Evolutionary conservation across 2,329 filamentous ascomycete genomes (phyloP).

Genomic region (Bimuria novae-zelandiae): DNA sequence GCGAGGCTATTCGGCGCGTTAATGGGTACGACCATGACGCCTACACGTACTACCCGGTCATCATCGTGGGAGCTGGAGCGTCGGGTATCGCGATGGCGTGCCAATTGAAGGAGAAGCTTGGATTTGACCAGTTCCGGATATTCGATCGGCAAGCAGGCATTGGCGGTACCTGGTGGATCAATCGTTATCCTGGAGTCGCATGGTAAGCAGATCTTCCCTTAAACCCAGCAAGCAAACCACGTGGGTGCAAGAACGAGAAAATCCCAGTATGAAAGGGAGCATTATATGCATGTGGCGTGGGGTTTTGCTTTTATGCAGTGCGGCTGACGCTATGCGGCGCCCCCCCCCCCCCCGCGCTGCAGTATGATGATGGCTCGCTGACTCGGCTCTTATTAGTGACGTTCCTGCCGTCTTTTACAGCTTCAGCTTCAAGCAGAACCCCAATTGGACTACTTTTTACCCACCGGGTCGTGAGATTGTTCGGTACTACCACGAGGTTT

Average conservation of each 20-base stretch:
- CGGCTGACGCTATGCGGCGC: slow-evolving; percentile 12
- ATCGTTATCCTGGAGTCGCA: slow-evolving; percentile 59
- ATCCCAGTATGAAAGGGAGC: too few relatives aligned
- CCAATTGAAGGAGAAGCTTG: slow-evolving; percentile 61
- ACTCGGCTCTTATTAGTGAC: slow-evolving; percentile 29
- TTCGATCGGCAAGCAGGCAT: slow-evolving; percentile 63
- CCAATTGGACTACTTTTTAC: slow-evolving; percentile 56
- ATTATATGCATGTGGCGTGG: neutral
- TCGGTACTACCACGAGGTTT: slow-evolving; percentile 59
- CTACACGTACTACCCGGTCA: slow-evolving; percentile 53
- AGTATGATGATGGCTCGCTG: neutral
- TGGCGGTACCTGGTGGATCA: slow-evolving; percentile 69
- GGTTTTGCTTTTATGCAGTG: neutral
- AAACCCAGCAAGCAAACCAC: neutral
- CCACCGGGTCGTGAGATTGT: slow-evolving; percentile 57
- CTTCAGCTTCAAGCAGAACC: slow-evolving; percentile 60
- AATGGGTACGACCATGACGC: slow-evolving; percentile 46
- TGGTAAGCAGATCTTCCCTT: slow-evolving; percentile 21
- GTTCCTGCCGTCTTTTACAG: slow-evolving; percentile 62
- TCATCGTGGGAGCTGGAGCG: slow-evolving; percentile 65
- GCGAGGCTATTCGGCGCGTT: slow-evolving; percentile 42
- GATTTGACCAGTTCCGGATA: slow-evolving; percentile 63
- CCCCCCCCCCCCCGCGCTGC: too few relatives aligned
- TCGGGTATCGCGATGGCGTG: slow-evolving; percentile 66
- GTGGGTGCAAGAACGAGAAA: too few relatives aligned